Conservation (phyloP, 495 filamentous ascomycete species). For the Penicillium roqueforti region DNA sequence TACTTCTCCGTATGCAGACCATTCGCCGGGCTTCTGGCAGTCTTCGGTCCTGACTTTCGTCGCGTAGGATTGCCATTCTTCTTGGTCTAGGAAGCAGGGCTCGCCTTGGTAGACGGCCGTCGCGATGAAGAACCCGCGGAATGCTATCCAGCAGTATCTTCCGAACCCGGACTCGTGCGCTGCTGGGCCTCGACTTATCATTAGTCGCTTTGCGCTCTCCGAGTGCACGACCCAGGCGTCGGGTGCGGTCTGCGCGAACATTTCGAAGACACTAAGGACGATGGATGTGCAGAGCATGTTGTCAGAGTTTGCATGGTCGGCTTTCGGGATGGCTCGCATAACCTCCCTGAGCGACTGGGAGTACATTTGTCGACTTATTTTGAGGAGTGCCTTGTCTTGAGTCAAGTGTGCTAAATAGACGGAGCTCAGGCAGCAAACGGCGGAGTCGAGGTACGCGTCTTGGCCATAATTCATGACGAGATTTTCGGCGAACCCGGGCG, state of each 20-base stretch:
- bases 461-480: slow-evolving; percentile 24
- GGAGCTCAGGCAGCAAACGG: slow-evolving; percentile 29
- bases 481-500: slow-evolving; percentile 24
- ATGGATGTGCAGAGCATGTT: slow-evolving; percentile 33
- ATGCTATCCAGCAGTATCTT: slow-evolving; percentile 29
- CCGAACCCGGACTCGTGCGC: slow-evolving; percentile 21
- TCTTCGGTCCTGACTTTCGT: slow-evolving; percentile 23
- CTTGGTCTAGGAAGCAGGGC: slow-evolving; percentile 30
- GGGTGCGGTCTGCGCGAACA: slow-evolving; percentile 31
- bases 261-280: slow-evolving; percentile 37
- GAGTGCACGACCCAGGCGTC: slow-evolving; percentile 34
- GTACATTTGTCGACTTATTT: slow-evolving; percentile 31
- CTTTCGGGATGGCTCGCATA: slow-evolving; percentile 19
- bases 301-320: slow-evolving; percentile 24
- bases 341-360: slow-evolving; percentile 24
- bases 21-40: slow-evolving; percentile 22
- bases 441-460: slow-evolving; percentile 26
- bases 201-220: slow-evolving; percentile 28
- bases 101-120: slow-evolving; percentile 26
- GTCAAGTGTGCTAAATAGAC: slow-evolving; percentile 29
- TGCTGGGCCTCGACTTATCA: slow-evolving; percentile 25
- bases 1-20: slow-evolving; percentile 22
- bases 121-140: slow-evolving; percentile 33
- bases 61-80: slow-evolving; percentile 28
- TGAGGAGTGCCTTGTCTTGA: slow-evolving; percentile 20